phyloP scores from a whole-genome alignment of 176 grass and related monocot genomes.

The Guadua angustifolia region DNA sequence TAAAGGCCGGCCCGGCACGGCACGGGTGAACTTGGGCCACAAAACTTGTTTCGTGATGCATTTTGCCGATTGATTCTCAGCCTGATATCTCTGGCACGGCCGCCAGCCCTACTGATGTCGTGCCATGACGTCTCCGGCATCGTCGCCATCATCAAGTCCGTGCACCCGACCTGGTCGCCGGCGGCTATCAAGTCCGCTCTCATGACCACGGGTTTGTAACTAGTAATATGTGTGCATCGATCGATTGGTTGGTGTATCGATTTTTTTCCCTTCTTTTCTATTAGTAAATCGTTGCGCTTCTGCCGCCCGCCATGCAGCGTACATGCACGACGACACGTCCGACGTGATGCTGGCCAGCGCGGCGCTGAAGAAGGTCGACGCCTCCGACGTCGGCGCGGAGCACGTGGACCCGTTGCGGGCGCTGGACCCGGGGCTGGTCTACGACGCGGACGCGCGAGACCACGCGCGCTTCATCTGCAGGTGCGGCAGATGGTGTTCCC shows the following conservation, averaged over 20 bases:
- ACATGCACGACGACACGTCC: constrained; percentile 63
- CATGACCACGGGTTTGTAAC: constrained; percentile 76
- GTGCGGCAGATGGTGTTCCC: constrained; percentile 70
- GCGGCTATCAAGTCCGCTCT: constrained; percentile 81
- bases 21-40: neutral
- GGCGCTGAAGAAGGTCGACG: constrained; percentile 68
- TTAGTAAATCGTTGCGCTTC: neutral
- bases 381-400: constrained; percentile 82
- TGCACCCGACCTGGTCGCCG: constrained; percentile 81
- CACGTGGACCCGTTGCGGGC: constrained; percentile 77
- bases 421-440: constrained; percentile 81
- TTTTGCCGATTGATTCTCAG: constrained; percentile 45
- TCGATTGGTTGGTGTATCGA: neutral
- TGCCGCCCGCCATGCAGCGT: constrained; percentile 38
- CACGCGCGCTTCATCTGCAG: constrained; percentile 80
- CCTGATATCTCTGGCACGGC: constrained; percentile 66
- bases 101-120: constrained; percentile 81
- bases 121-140: constrained; percentile 91
- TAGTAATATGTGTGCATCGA: neutral
- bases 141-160: constrained; percentile 79
- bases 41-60: neutral
- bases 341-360: constrained; percentile 72
- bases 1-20: neutral
- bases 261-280: neutral
- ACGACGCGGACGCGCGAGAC: constrained; percentile 65